phyloP scores from a whole-genome alignment of 2,329 filamentous ascomycete species.

The Calonectria leucothoes region DNA sequence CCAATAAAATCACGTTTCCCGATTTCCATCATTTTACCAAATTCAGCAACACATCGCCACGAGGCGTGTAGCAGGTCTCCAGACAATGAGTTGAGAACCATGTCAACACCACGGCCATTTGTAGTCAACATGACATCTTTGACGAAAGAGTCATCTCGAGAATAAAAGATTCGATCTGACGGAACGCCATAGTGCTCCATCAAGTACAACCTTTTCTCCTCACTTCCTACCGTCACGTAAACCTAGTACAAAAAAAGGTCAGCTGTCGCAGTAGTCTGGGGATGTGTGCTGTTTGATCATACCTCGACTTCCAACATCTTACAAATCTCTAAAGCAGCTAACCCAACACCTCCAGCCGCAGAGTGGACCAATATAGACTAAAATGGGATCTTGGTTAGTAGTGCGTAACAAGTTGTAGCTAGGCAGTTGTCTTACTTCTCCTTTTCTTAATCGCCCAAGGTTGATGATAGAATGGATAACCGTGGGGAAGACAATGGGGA shows the following conservation, averaged over 20 bases:
- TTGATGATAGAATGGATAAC: constrained; percentile 36
- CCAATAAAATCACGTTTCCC: neutral
- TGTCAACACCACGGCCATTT: neutral
- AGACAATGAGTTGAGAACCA: neutral
- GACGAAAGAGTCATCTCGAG: constrained; percentile 1
- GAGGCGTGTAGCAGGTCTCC: neutral
- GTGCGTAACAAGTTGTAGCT: neutral
- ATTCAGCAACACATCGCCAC: neutral
- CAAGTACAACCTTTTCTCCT: neutral
- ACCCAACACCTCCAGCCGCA: neutral
- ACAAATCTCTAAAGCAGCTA: neutral
- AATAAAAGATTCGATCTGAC: neutral
- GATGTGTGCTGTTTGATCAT: neutral
- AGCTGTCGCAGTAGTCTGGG: neutral
- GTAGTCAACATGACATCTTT: neutral
- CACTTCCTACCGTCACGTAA: neutral
- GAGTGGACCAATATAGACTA: neutral
- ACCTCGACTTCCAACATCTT: neutral
- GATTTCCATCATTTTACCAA: neutral
- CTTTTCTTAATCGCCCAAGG: constrained; percentile 14
- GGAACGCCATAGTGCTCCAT: neutral
- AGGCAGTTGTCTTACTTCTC: neutral
- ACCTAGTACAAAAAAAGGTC: neutral
- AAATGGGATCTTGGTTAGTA: neutral
- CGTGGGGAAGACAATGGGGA: constrained; percentile 48